Evolutionary conservation across 2,329 filamentous ascomycete genomes (phyloP).

Genomic region (Cladosporium sp.): DNA sequence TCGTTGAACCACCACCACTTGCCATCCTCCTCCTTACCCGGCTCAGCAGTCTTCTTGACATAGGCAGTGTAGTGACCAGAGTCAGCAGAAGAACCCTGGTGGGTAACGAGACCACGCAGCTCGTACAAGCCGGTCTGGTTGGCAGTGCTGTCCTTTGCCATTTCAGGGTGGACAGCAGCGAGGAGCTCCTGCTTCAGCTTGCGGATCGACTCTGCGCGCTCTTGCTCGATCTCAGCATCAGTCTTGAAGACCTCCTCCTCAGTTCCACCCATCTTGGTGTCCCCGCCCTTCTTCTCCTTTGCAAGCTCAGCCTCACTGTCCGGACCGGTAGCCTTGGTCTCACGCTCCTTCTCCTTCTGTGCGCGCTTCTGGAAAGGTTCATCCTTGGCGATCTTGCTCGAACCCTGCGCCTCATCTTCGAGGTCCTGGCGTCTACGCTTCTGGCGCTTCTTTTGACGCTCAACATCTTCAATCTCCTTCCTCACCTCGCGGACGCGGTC

Average conservation of each 20-base stretch:
- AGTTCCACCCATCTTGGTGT: slow-evolving; percentile 68
- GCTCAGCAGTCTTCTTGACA: slow-evolving; percentile 85
- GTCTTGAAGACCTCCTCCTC: slow-evolving; percentile 88
- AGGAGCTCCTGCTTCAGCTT: slow-evolving; percentile 84
- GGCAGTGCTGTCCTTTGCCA: slow-evolving; percentile 71
- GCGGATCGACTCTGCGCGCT: slow-evolving; percentile 69
- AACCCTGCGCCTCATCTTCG: slow-evolving; percentile 42
- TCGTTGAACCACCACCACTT: slow-evolving; percentile 99
- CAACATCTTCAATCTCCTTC: slow-evolving; percentile 91
- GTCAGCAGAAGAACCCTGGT: slow-evolving; percentile 93
- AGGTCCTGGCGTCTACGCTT: slow-evolving; percentile 61
- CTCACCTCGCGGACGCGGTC: slow-evolving; percentile 93
- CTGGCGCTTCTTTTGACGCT: slow-evolving; percentile 85
- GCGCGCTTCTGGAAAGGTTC: slow-evolving; percentile 88
- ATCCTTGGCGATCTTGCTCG: slow-evolving; percentile 25
- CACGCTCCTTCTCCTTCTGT: slow-evolving; percentile 59
- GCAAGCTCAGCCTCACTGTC: slow-evolving; percentile 40
- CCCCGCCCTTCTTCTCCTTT: slow-evolving; percentile 54
- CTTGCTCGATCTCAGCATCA: slow-evolving; percentile 85
- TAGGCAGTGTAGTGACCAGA: slow-evolving; percentile 98
- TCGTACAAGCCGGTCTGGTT: slow-evolving; percentile 97
- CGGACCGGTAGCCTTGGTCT: slow-evolving; percentile 29
- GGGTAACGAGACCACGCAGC: slow-evolving; percentile 86
- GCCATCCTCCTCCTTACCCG: slow-evolving; percentile 80
- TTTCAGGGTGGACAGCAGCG: slow-evolving; percentile 67